Conservation (phyloP, 2,329 filamentous ascomycete genomes). For the Huntiella omanensis region DNA sequence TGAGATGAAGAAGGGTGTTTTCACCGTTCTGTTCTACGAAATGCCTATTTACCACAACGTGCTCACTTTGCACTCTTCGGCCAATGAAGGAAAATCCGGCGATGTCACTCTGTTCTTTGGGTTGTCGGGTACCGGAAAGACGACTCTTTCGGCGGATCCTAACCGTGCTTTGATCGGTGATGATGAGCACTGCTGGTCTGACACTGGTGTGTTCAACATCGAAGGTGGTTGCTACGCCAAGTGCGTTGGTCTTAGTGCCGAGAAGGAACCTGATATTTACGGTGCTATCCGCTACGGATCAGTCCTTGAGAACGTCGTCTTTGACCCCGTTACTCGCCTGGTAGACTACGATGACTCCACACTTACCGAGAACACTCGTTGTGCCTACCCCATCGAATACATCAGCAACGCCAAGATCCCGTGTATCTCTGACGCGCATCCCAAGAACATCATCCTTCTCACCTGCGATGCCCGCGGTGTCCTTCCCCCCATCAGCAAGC, state of each 20-base stretch:
- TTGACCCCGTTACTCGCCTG: slow-evolving; percentile 70
- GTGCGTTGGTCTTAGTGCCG: slow-evolving; percentile 87
- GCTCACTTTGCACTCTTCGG: slow-evolving; percentile 91
- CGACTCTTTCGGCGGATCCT: slow-evolving; percentile 88
- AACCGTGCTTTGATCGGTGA: slow-evolving; percentile 94
- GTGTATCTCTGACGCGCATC: slow-evolving; percentile 72
- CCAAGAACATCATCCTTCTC: slow-evolving; percentile 92
- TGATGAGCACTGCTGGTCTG: slow-evolving; percentile 99
- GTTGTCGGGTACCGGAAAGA: slow-evolving; percentile 96
- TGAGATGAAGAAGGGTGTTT: slow-evolving; percentile 96
- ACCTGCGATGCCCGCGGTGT: slow-evolving; percentile 97
- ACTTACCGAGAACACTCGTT: slow-evolving; percentile 94
- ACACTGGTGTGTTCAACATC: slow-evolving; percentile 96
- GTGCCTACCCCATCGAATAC: slow-evolving; percentile 96
- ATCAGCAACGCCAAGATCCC: slow-evolving; percentile 98
- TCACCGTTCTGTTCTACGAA: slow-evolving; percentile 99
- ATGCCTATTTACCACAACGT: slow-evolving; percentile 99
- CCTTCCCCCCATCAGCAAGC: slow-evolving; percentile 92
- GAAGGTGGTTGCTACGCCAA: slow-evolving; percentile 99
- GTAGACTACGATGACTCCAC: slow-evolving; percentile 94
- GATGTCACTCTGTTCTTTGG: slow-evolving; percentile 99
- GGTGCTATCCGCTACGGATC: slow-evolving; percentile 91
- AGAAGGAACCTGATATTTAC: slow-evolving; percentile 98
- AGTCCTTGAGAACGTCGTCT: slow-evolving; percentile 96
- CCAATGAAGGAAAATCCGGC: slow-evolving; percentile 85